Percentiles rank a stretch among this genome's conserved stretches.
These are phyloP conservation scores for Xylaria hypoxylon DNA, from an alignment of 2,329 filamentous ascomycete species.

Conservation along the genomic window DNA sequence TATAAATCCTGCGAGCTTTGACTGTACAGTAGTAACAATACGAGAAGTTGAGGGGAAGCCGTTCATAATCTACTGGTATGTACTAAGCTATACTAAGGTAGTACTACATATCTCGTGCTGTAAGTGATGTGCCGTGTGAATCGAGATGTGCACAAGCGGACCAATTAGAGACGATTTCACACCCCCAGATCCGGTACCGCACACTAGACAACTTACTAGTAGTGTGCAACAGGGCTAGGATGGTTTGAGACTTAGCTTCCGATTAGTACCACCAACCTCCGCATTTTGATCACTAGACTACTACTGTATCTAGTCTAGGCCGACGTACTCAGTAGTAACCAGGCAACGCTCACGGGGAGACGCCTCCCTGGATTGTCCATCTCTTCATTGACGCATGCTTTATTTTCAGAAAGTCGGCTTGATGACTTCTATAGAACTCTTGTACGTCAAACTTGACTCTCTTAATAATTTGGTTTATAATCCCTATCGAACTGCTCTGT, in stretches of 20 bases:
- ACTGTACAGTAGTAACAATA: not conserved
- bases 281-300: not conserved
- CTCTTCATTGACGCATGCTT: not conserved
- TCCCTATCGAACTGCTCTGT: no score
- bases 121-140: not conserved
- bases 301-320: no score
- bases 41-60: not conserved
- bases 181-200: conserved; percentile 18
- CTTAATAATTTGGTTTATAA: not conserved
- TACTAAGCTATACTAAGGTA: no score
- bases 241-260: not conserved
- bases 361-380: not conserved
- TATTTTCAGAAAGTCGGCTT: no score
- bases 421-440: no score
- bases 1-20: not conserved
- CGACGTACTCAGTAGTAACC: no score
- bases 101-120: no score
- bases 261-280: conserved; percentile 4
- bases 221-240: not conserved
- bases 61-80: not conserved
- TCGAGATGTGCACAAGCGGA: conserved; percentile 3
- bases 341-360: not conserved
- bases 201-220: not conserved
- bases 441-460: no score
- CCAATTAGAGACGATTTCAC: conserved; percentile 22